These are phyloP conservation scores for Fragosphaeria purpurea DNA, from an alignment of 2,329 filamentous ascomycete genomes.

Conservation along the genomic window DNA sequence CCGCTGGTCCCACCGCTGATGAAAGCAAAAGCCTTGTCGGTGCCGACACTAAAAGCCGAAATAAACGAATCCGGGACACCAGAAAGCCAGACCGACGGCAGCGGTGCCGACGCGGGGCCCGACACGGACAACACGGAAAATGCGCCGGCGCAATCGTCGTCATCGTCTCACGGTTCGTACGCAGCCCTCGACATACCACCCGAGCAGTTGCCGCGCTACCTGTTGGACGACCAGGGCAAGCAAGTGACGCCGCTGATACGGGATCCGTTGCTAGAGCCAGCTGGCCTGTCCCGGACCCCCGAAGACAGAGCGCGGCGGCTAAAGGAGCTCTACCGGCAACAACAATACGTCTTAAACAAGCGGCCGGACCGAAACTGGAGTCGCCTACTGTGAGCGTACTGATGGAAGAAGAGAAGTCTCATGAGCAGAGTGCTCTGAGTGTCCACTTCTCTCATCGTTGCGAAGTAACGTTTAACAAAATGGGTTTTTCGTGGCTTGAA, in stretches of 20 bases:
- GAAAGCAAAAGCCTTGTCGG: too few species aligned
- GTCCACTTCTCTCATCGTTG: too few species aligned
- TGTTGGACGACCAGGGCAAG: constrained; percentile 40
- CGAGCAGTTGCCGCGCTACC: constrained; percentile 31
- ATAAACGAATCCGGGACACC: background rate
- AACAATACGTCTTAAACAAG: background rate
- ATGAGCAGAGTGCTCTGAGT: too few species aligned
- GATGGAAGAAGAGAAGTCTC: background rate
- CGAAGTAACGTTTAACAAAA: too few species aligned
- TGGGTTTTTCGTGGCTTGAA: too few species aligned
- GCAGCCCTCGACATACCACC: background rate
- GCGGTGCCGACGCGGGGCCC: background rate
- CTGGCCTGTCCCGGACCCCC: constrained; percentile 3
- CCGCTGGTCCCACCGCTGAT: background rate
- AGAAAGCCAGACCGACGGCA: background rate
- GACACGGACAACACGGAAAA: background rate
- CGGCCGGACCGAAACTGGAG: constrained; percentile 3
- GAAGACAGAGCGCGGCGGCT: constrained; percentile 24
- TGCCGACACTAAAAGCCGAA: background rate
- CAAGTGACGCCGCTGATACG: constrained; percentile 50
- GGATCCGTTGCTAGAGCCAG: constrained; percentile 20
- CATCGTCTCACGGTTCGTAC: background rate
- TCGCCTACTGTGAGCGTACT: background rate
- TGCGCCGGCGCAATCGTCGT: background rate
- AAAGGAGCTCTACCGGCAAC: constrained; percentile 24